Conservation (phyloP, 331 rosid genomes). For the Cydonia oblonga region DNA sequence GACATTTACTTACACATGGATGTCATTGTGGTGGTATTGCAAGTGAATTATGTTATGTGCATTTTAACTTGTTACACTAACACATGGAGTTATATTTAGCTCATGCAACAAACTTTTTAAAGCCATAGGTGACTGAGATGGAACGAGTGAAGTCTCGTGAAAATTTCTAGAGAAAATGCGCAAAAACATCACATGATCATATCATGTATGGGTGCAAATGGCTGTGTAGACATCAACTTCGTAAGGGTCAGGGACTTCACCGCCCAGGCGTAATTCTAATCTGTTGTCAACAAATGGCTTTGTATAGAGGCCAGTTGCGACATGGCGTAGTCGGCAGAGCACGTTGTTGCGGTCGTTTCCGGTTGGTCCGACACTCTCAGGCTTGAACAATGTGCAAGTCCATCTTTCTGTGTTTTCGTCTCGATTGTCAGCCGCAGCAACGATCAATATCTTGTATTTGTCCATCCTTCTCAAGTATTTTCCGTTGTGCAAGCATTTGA, state of each 20-base stretch:
- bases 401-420: background rate
- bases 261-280: background rate
- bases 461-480: too few species aligned
- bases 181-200: background rate
- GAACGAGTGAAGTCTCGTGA: background rate
- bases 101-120: too few species aligned
- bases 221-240: background rate
- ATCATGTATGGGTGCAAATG: background rate
- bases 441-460: too few species aligned
- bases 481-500: too few species aligned
- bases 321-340: background rate
- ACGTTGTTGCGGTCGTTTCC: background rate
- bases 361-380: background rate
- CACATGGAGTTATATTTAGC: too few species aligned
- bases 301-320: background rate
- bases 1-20: background rate
- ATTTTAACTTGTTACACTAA: too few species aligned
- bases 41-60: background rate
- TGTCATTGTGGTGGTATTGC: background rate
- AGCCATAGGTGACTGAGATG: too few species aligned
- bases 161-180: background rate
- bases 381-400: background rate
- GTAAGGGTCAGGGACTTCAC: background rate
- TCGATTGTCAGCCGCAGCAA: background rate
- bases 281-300: background rate